phyloP scores from a whole-genome alignment of 495 filamentous ascomycete species.

The Tetracladium marchalianum region DNA sequence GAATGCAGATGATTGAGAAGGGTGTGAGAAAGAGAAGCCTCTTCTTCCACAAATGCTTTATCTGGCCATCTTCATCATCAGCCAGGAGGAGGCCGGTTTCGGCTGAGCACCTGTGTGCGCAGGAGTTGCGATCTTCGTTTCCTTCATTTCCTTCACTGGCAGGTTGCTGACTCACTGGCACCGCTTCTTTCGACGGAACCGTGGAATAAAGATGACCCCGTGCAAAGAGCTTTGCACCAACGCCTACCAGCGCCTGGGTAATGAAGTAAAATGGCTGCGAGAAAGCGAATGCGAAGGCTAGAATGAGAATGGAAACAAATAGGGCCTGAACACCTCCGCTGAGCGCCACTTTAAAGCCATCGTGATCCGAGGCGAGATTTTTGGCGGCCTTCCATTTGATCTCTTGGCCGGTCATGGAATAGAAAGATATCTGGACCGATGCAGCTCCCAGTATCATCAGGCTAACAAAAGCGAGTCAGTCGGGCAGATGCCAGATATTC shows the following conservation, averaged over 20 bases:
- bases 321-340: background rate
- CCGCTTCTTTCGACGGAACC: too few relatives aligned
- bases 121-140: too few relatives aligned
- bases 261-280: background rate
- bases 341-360: background rate
- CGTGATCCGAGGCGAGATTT: background rate
- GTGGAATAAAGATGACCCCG: too few relatives aligned
- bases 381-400: constrained; percentile 3
- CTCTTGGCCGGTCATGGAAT: background rate
- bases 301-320: background rate
- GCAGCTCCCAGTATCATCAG: constrained; percentile 1
- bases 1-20: background rate
- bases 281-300: background rate
- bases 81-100: too few relatives aligned
- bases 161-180: too few relatives aligned
- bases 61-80: too few relatives aligned
- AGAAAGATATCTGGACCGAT: constrained; percentile 1
- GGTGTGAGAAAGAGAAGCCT: background rate
- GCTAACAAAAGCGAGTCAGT: background rate
- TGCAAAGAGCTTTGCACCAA: too few relatives aligned
- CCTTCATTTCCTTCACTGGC: too few relatives aligned
- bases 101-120: too few relatives aligned
- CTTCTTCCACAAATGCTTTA: background rate
- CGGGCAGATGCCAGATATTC: too few relatives aligned
- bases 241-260: too few relatives aligned